Evolutionary conservation across 305 asterid genomes (phyloP).

Genomic region (Nicotiana rustica): DNA sequence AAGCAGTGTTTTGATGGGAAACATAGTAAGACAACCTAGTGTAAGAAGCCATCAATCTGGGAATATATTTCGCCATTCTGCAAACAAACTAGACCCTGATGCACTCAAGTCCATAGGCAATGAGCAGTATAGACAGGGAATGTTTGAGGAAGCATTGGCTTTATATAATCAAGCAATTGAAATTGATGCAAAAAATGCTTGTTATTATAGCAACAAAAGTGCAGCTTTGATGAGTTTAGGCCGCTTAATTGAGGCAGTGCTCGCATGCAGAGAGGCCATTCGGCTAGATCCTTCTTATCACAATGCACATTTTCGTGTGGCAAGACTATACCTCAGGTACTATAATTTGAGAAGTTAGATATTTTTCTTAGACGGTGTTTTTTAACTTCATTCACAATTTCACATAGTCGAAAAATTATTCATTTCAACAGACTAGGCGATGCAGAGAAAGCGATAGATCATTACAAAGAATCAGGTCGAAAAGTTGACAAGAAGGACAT

Average conservation of each 20-base stretch:
- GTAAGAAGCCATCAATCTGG: conserved; percentile 30
- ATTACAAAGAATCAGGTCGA: conserved; percentile 54
- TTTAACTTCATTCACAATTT: neutral
- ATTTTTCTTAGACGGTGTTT: neutral
- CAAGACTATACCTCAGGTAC: conserved; percentile 60
- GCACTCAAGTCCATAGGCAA: conserved; percentile 59
- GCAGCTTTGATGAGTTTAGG: conserved; percentile 69
- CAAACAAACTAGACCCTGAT: conserved; percentile 47
- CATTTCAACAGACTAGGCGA: conserved; percentile 57
- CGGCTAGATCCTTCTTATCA: conserved; percentile 53
- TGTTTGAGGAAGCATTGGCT: conserved; percentile 56
- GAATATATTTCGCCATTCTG: neutral
- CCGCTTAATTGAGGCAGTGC: conserved; percentile 60
- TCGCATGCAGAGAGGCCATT: conserved; percentile 61
- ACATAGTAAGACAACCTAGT: conserved; percentile 44
- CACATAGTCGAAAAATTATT: neutral
- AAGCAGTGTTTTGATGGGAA: conserved; percentile 38
- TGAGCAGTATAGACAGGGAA: conserved; percentile 55
- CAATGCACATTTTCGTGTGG: conserved; percentile 67
- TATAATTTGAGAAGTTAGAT: neutral
- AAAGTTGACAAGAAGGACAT: conserved; percentile 54
- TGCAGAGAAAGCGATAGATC: conserved; percentile 56
- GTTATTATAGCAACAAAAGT: conserved; percentile 60
- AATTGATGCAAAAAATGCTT: conserved; percentile 56
- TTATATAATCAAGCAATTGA: conserved; percentile 62